Evolutionary conservation across 208 protist genomes (phyloP), one percentile per base, ranked within the genome.

Genomic region (Wallacemonas sp.): DNA sequence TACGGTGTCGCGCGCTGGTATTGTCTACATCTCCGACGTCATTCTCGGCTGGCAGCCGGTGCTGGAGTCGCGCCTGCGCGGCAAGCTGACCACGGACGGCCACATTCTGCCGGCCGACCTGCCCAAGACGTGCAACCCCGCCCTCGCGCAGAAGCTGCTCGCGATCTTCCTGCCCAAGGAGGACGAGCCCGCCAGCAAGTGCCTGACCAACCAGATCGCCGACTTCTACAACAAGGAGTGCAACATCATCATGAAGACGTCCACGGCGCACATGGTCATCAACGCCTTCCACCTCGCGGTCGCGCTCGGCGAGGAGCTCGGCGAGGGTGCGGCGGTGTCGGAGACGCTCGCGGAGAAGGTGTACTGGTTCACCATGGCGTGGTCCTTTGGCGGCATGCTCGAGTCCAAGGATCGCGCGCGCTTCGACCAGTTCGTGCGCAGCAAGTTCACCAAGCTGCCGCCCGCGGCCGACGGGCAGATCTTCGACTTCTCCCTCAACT

Each of bases 1-100:
- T 45, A 99, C 98, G 20, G 98, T 99, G 38, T 99, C 98, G n/a
- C 97, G 98, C 54, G 93, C 92, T 22, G 98, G 96, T 89, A 98
- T 99, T 74, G 95, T 99, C 74, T 99, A 97, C 84, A 97, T 99
- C 54, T 98, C 92, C n/a, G 87, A 94, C 26, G 82, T 93, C 7
- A 90, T 96, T 80, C 88, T 99, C n/a, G 97, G 97, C 49, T 99
- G 96, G 95, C 72, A 84, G 62, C 94, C 94, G 10, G 78, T 97
- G 45, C 71, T 97, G 20, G 82, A 95, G 72, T 91, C 91, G 32
- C 81, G 82, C 18, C 77, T 94, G 61, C 71, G 82, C 39, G 87
- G 91, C 31, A 93, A 69, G 50, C 66, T 81, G 48, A 90, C 63
- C 67, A 57, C 75, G 22, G 90, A 92, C 50, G 86, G 87, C 23